Percentiles rank a stretch among this genome's conserved stretches.
These are phyloP conservation scores for Lathyrus sativus DNA, from an alignment of 306 rosid species.

Conservation along the genomic window DNA sequence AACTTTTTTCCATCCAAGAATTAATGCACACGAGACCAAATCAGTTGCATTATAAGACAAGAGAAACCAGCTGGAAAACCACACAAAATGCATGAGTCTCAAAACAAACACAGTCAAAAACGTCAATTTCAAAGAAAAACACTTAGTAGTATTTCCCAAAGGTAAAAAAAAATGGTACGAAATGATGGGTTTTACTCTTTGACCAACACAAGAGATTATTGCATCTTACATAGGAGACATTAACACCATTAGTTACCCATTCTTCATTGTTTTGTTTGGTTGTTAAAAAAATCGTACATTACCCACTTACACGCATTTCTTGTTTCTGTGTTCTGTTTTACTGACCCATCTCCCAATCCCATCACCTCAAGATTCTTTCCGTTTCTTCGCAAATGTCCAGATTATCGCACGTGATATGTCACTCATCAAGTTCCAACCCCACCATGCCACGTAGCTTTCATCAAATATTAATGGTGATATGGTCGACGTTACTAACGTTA, in stretches of 20 bases:
- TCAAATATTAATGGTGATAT: background rate
- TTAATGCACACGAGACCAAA: background rate
- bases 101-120: constrained; percentile 20
- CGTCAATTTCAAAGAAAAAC: constrained; percentile 4
- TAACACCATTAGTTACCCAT: constrained; percentile 18
- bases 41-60: constrained; percentile 27
- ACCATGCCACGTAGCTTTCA: constrained; percentile 17
- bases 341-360: constrained; percentile 29
- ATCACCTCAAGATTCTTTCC: constrained; percentile 41
- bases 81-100: constrained; percentile 35
- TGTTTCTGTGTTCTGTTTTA: constrained; percentile 38
- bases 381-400: constrained; percentile 31
- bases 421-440: constrained; percentile 17
- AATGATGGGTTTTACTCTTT: constrained; percentile 39
- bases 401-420: constrained; percentile 43
- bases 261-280: constrained; percentile 12
- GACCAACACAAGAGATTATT: constrained; percentile 42
- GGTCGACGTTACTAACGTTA: constrained; percentile 39
- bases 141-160: background rate
- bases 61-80: constrained; percentile 10
- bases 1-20: background rate
- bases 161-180: constrained; percentile 28
- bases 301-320: constrained; percentile 42
- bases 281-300: constrained; percentile 14
- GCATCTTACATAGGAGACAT: constrained; percentile 40